phyloP scores from a whole-genome alignment of 257 asterid species.

The Jacaranda mimosifolia region DNA sequence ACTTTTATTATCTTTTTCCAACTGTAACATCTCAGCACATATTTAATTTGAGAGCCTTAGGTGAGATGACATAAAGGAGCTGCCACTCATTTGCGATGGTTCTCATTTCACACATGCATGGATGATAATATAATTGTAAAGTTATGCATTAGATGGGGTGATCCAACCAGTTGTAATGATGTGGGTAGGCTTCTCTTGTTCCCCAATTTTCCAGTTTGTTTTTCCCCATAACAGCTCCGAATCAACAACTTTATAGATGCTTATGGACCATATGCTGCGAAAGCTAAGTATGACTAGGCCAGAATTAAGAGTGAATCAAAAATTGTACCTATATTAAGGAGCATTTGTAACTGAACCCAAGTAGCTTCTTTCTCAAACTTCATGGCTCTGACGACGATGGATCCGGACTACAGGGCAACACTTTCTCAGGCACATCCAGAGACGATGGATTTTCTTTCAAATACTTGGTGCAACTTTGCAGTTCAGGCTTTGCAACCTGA shows the following conservation, averaged over 20 bases:
- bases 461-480: slow-evolving; percentile 87
- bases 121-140: slow-evolving; percentile 43
- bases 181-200: slow-evolving; percentile 42
- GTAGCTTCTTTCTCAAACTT: slow-evolving; percentile 30
- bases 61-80: slow-evolving; percentile 46
- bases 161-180: slow-evolving; percentile 64
- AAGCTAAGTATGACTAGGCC: slow-evolving; percentile 31
- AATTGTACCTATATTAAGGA: slow-evolving; percentile 20
- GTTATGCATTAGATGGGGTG: slow-evolving; percentile 39
- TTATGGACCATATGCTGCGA: slow-evolving; percentile 56
- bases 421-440: slow-evolving; percentile 94
- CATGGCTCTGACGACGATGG: slow-evolving; percentile 58
- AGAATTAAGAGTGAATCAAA: slow-evolving; percentile 19
- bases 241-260: slow-evolving; percentile 58
- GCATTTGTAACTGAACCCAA: slow-evolving; percentile 32
- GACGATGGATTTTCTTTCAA: slow-evolving; percentile 91
- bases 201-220: slow-evolving; percentile 30
- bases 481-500: slow-evolving; percentile 78
- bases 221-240: slow-evolving; percentile 45
- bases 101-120: slow-evolving; percentile 49
- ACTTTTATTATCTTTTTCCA: slow-evolving; percentile 37
- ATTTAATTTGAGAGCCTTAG: not conserved
- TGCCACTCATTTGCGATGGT: slow-evolving; percentile 26
- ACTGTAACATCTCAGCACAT: slow-evolving; percentile 36
- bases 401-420: slow-evolving; percentile 57